Base-by-base conservation (phyloP, 305 asterid species). In the Solanum hybrid region DNA sequence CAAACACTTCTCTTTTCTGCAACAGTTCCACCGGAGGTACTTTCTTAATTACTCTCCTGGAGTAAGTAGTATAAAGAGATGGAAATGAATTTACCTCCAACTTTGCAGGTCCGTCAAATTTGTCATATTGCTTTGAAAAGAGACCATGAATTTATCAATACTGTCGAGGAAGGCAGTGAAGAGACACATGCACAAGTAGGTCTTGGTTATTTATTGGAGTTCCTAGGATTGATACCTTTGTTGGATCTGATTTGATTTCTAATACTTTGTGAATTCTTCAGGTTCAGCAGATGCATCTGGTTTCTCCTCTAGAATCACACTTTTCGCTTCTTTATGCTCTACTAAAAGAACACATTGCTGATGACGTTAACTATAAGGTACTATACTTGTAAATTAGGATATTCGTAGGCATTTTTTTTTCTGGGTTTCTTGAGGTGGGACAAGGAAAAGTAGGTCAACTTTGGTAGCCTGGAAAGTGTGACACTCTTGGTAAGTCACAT, bases 1-100 rank as follows among this genome's bases (percentile, higher is more conserved):
- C 99, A 97, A 89, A 97, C 99, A 40, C 99, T 97, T 92, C 93
- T 97, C 89, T 97, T 97, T 91, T 97, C 99, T 92, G 99, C 99
- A 64, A 97, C 99, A 73, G 91, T 97, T 82, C 98, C 99, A 4
- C 95, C 83, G 24, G 98, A 97, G 97, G 99, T 97, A 90, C 88
- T 87, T 88, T 89, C 78, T 35, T 82, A 42, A 28, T 83, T 36
- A 64, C 61, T 51, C 35, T 24, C 39, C 85, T 86, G 46, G 69
- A 28, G 87, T 22, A 35, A 76, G 75, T 42, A 22, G 35, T 75
- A 28, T 24, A 29, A 24, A 28, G 78, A 57, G 88, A 31, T 20
- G 31, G 46, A 57, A 85, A 22, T 89, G 82, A 42, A 69, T 74
- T 84, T 18, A 69, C 79, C 51, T 91, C 20, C 34, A 57, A 34